Evolutionary conservation across 108 stramenopile genomes (phyloP).

Genomic region (Asterionellopsis glacialis): DNA sequence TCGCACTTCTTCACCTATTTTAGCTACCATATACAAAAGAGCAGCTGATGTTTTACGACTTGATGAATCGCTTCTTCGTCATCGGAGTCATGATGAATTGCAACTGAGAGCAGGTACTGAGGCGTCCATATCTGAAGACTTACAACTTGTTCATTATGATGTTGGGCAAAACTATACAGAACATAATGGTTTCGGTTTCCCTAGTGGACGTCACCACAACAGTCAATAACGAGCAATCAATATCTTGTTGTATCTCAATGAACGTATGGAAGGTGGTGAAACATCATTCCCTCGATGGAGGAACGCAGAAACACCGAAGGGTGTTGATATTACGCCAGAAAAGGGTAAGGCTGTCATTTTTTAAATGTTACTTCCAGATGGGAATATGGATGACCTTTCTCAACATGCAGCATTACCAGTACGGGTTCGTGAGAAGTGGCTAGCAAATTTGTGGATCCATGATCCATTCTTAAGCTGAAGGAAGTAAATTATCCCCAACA

Average conservation of each 20-base stretch:
- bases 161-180: slow-evolving; percentile 37
- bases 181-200: slow-evolving; percentile 44
- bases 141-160: slow-evolving; percentile 52
- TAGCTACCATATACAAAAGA: slow-evolving; percentile 39
- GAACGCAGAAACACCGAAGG: slow-evolving; percentile 29
- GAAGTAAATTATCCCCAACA: too few relatives aligned
- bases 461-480: not conserved
- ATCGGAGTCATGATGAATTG: slow-evolving; percentile 14
- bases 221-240: slow-evolving; percentile 44
- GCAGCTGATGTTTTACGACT: slow-evolving; percentile 41
- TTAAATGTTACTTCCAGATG: slow-evolving; percentile 64
- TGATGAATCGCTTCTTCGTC: slow-evolving; percentile 46
- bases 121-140: slow-evolving; percentile 18
- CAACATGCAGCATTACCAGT: slow-evolving; percentile 68
- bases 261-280: slow-evolving; percentile 42
- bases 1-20: slow-evolving; percentile 24
- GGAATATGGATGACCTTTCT: slow-evolving; percentile 68
- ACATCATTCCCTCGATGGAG: slow-evolving; percentile 45
- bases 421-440: slow-evolving; percentile 47
- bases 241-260: slow-evolving; percentile 61
- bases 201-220: slow-evolving; percentile 35
- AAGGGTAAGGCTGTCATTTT: slow-evolving; percentile 53
- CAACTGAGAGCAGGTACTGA: slow-evolving; percentile 10
- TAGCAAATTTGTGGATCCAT: slow-evolving; percentile 14
- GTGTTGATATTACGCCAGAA: slow-evolving; percentile 28